Conservation (phyloP, 1,284 basidiomycete species). For the Puccinia hordei region DNA sequence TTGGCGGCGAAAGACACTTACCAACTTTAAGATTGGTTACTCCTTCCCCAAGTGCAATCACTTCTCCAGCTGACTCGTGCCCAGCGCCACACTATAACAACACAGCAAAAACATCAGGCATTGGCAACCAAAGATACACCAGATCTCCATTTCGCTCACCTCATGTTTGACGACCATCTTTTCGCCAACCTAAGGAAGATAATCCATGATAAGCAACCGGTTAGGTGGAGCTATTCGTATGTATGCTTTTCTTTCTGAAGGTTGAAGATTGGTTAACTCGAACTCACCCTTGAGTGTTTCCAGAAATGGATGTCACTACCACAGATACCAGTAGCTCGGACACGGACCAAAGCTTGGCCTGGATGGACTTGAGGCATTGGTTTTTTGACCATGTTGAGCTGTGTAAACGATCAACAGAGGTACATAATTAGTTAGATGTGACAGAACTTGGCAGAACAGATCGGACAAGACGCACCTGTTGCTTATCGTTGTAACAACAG, state of each 20-base stretch:
- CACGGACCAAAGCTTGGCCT: constrained; percentile 57
- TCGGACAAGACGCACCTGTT: constrained; percentile 50
- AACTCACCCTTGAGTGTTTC: constrained; percentile 55
- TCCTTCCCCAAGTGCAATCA: constrained; percentile 57
- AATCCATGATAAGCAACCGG: too few relatives aligned
- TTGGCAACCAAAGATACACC: too few relatives aligned
- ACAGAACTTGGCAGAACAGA: constrained; percentile 59
- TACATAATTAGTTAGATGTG: too few relatives aligned
- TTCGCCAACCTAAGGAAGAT: constrained; percentile 53
- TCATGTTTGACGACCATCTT: constrained; percentile 50
- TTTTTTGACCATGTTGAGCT: constrained; percentile 56
- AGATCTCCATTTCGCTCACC: too few relatives aligned
- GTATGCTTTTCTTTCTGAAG: too few relatives aligned
- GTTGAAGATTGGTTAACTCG: too few relatives aligned
- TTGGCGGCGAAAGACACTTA: too few relatives aligned
- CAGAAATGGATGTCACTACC: constrained; percentile 58
- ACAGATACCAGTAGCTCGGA: constrained; percentile 56
- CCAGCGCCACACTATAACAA: constrained; percentile 55
- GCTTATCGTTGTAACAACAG: constrained; percentile 46
- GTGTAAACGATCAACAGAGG: too few relatives aligned
- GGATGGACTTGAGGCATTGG: constrained; percentile 54
- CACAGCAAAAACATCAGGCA: not conserved
- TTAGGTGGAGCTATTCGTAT: not conserved
- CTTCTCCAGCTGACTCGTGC: constrained; percentile 58
- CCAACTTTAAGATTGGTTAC: constrained; percentile 54